Percentiles rank a stretch among this genome's conserved stretches.
phyloP scores from a whole-genome alignment of 2,329 filamentous ascomycete species.

The Hansfordia pulvinata region DNA sequence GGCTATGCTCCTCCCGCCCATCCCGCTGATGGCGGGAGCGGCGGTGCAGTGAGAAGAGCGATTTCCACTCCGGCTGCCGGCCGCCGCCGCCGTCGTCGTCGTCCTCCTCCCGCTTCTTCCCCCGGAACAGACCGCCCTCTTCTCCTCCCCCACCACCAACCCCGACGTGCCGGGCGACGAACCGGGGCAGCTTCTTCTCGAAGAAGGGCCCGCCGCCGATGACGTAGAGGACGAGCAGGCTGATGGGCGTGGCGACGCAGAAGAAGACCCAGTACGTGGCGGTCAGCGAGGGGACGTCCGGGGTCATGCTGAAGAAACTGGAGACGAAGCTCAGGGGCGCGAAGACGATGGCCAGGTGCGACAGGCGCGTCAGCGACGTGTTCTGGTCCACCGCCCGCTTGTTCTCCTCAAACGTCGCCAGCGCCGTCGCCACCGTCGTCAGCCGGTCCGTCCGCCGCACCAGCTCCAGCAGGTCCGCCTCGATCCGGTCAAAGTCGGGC shows the following conservation, averaged over 20 bases:
- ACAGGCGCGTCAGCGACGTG: conserved; percentile 9
- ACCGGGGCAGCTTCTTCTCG: background rate
- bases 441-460: conserved; percentile 10
- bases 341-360: conserved; percentile 12
- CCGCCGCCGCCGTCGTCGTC: too few species aligned
- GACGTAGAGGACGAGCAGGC: conserved; percentile 7
- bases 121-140: too few species aligned
- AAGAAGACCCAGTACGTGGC: conserved; percentile 12
- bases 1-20: too few species aligned
- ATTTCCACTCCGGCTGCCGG: too few species aligned
- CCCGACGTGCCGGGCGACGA: background rate
- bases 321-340: conserved; percentile 12
- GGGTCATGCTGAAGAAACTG: conserved; percentile 12
- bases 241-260: conserved; percentile 10
- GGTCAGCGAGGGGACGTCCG: conserved; percentile 5
- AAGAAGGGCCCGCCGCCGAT: conserved; percentile 6
- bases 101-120: too few species aligned
- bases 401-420: conserved; percentile 11
- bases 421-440: conserved; percentile 10
- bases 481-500: conserved; percentile 8
- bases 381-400: conserved; percentile 11
- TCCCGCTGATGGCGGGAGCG: too few species aligned
- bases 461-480: conserved; percentile 7
- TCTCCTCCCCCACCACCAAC: background rate
- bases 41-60: too few species aligned